Evolutionary conservation across 139 green algal genomes (phyloP), one percentile per base, ranked within the genome.

Genomic region (Auxenochlorella protothecoides): DNA sequence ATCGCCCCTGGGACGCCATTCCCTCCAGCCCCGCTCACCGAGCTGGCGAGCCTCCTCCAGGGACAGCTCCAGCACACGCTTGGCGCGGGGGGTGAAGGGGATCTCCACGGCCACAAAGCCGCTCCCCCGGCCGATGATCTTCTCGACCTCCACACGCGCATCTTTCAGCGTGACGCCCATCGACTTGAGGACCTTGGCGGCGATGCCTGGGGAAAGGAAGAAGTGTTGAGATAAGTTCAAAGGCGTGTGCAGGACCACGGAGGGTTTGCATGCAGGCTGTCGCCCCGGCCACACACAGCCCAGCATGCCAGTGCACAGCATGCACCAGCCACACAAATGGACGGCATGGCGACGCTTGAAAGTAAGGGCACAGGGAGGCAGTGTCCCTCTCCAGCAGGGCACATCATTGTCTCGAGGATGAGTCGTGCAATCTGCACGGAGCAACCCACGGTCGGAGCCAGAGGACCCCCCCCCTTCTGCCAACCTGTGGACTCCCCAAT

Each of bases 21-120:
- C 27, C 27, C 27, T 44, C 27, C 27, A 44, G 27, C 27, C 27
- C 27, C 27, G 27, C 27, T 44, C 68, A 97, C 92, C 94, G 27
- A 99, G 89, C 79, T 97, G 91, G 44, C 95, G 85, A 4, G 95
- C 95, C 84, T 99, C 95, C 80, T 99, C 95, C 66, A 99, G 79
- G 3, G 89, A 94, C 64, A 99, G 89, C 84, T 99, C 95, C 81
- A 99, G 84, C 56, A 99, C 95, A 11, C 95, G 91, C 89, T 99
- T 99, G 13, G 95, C 95, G 52, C 93, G 85, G 0, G 95, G 95
- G 3, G 95, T 99, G 84, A 99, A 99, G 14, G 93, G 93, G 79
- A 99, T 98, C 76, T 98, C 93, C 13, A 98, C 95, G 4, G 95
- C 95, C 5, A 99, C 95, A 70, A 99, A 99, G 13, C 95, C 95